phyloP scores from a whole-genome alignment of 2,329 filamentous ascomycete genomes.

The Sclerotinia glacialis region DNA sequence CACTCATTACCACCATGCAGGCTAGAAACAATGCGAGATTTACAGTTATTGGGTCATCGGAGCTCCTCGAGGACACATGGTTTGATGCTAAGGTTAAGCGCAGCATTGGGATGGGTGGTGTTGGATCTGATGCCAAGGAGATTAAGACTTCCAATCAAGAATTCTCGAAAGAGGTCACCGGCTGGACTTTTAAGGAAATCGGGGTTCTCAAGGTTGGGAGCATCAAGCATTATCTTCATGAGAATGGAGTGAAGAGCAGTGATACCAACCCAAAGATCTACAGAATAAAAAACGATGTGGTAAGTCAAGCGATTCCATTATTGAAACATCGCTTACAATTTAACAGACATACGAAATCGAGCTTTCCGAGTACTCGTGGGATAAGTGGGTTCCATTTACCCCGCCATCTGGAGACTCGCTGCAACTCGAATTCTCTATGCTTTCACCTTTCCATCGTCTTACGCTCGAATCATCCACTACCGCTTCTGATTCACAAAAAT shows the following conservation, averaged over 20 bases:
- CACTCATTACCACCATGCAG: constrained; percentile 81
- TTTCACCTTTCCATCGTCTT: constrained; percentile 93
- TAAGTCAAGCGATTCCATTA: constrained; percentile 52
- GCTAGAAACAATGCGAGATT: constrained; percentile 91
- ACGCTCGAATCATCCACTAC: constrained; percentile 58
- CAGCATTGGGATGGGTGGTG: constrained; percentile 42
- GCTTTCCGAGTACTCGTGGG: constrained; percentile 77
- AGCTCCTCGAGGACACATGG: constrained; percentile 86
- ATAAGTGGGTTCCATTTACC: constrained; percentile 72
- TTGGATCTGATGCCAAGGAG: constrained; percentile 49
- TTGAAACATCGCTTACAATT: constrained; percentile 23
- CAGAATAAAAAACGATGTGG: constrained; percentile 93
- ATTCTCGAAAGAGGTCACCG: constrained; percentile 80
- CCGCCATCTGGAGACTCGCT: constrained; percentile 68
- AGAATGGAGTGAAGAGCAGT: constrained; percentile 50
- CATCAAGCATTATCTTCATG: constrained; percentile 72
- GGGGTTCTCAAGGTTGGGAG: constrained; percentile 83
- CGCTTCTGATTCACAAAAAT: constrained; percentile 68
- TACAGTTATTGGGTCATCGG: constrained; percentile 78
- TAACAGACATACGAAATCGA: constrained; percentile 55
- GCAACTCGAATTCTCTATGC: constrained; percentile 98
- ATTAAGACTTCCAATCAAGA: constrained; percentile 73
- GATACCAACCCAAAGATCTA: constrained; percentile 81
- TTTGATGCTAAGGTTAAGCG: constrained; percentile 73
- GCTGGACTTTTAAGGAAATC: constrained; percentile 94